These are phyloP conservation scores for Talaromyces stipitatus DNA, from an alignment of 495 filamentous ascomycete genomes.

Conservation along the genomic window DNA sequence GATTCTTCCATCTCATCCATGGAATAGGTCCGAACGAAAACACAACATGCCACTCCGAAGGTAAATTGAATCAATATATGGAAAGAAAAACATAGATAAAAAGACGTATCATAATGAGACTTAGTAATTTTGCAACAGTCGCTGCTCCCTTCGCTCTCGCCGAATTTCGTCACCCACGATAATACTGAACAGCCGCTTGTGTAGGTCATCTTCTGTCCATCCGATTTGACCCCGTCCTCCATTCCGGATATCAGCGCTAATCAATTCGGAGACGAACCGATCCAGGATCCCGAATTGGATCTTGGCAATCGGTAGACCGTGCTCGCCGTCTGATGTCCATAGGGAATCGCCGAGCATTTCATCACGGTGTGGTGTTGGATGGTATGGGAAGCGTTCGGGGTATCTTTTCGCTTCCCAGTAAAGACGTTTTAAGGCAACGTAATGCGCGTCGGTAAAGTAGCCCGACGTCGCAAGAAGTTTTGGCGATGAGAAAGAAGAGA, in stretches of 20 bases:
- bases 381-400: conserved; percentile 33
- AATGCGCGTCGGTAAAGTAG: conserved; percentile 41
- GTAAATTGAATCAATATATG: background rate
- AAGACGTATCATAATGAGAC: no score
- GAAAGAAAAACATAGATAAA: no score
- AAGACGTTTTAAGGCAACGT: conserved; percentile 30
- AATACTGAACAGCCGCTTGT: conserved; percentile 37
- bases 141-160: conserved; percentile 21
- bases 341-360: conserved; percentile 40
- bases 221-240: conserved; percentile 34
- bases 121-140: no score
- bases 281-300: conserved; percentile 39
- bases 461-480: conserved; percentile 23
- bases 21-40: no score
- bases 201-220: conserved; percentile 41
- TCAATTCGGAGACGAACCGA: conserved; percentile 35
- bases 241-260: conserved; percentile 26
- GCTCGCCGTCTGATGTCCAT: conserved; percentile 35
- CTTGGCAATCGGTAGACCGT: conserved; percentile 38
- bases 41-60: background rate
- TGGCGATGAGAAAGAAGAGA: background rate
- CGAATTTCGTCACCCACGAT: conserved; percentile 42
- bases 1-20: background rate
- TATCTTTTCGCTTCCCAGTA: conserved; percentile 32
- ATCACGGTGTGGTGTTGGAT: conserved; percentile 26